Base-by-base conservation (phyloP, 2,329 filamentous ascomycete species). In the Neoscytalidium dimidiatum region DNA sequence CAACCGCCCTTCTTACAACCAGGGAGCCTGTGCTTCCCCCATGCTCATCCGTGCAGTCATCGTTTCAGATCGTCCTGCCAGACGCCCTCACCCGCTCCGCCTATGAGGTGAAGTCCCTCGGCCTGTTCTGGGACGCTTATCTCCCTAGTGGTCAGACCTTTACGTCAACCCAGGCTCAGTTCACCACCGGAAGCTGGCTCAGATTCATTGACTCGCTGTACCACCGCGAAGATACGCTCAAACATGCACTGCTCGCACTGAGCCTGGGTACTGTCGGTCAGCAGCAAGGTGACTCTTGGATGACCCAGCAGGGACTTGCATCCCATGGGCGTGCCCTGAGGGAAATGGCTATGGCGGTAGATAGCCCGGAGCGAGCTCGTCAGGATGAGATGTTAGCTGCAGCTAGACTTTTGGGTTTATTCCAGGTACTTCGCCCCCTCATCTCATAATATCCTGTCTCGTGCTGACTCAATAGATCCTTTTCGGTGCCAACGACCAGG, bases 311-410 rank as follows among this genome's bases (percentile, higher is more conserved):
- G 17, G 72, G 71, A n/a, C 70, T 68, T 19, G 61, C 44, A 1
- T 11, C 74, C 7, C 75, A 76, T 41, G 71, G 73, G 1, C 67
- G 66, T 26, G 71, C 70, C 3, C 67, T 76, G 8, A 64, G 66
- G 13, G 72, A 73, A 56, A 68, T 73, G 43, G 66, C 67, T 19
- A 31, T 53, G 2, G 72, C 74, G 1, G 44, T 76, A 49, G 66
- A 65, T 21, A 58, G 68, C 38, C 67, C 68, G 3, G 44, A 43
- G 2, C 65, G 68, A 64, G 66, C 65, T 14, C 67, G 46, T 17
- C 70, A 67, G 28, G 71, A 73, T 21, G 71, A 73, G 5, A 29
- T 76, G 4, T 66, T 75, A n/a, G 68, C 69, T 8, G 69, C 73
- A 4, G 71, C 73, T 13, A 52, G 33, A 48, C n/a, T 61, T 2